Evolutionary conservation across 2,329 filamentous ascomycete species (phyloP).

Genomic region (Cladosporium velox): DNA sequence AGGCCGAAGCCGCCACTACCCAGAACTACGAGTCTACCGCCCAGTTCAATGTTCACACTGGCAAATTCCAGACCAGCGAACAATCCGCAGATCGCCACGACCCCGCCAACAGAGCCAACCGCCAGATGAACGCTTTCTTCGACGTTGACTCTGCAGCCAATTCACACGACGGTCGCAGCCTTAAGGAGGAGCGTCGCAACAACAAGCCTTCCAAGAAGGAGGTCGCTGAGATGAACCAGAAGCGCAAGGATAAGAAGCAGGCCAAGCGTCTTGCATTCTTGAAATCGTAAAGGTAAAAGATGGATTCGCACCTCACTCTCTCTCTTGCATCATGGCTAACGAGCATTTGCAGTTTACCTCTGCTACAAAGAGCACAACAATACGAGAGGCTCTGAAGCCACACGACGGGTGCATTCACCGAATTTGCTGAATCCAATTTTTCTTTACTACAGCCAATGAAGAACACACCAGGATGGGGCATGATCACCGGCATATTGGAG

Average conservation of each 20-base stretch:
- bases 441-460: background rate
- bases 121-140: conserved; percentile 94
- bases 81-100: conserved; percentile 74
- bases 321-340: background rate
- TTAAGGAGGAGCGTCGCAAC: conserved; percentile 85
- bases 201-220: conserved; percentile 85
- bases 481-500: background rate
- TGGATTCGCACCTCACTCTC: background rate
- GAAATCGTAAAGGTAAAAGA: conserved; percentile 60
- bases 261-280: conserved; percentile 93
- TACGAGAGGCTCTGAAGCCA: background rate
- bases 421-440: background rate
- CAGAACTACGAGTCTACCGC: conserved; percentile 64
- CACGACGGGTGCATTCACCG: background rate
- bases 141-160: conserved; percentile 95
- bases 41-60: conserved; percentile 89
- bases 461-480: background rate
- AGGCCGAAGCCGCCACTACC: conserved; percentile 39
- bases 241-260: conserved; percentile 84
- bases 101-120: conserved; percentile 81
- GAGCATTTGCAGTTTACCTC: background rate
- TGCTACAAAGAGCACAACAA: background rate
- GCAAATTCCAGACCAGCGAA: conserved; percentile 71
- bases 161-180: conserved; percentile 81
- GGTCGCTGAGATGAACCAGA: conserved; percentile 88